Evolutionary conservation across 1,284 basidiomycete genomes (phyloP), one percentile per base, ranked within the genome.

Genomic region (Ganoderma meredithae): DNA sequence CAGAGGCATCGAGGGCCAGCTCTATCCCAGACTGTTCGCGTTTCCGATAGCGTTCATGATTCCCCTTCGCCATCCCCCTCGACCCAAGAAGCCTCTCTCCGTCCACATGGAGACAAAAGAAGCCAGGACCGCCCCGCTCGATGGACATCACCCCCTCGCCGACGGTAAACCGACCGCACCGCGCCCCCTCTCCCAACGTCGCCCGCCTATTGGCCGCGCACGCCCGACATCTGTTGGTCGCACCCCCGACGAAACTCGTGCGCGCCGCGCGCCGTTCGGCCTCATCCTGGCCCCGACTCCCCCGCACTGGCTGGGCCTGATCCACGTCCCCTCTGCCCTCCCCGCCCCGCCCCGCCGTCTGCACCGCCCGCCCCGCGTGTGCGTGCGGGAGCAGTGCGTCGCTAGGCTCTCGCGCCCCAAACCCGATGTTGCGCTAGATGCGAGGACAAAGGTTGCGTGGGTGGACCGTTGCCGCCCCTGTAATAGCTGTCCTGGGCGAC

Each of bases 41-140:
- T 58, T 58, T 58, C 19, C 33, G 55, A 58, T 58, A 58, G 55
- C 6, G 55, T 58, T 58, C 33, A n/a, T 58, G 33, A 58, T 58
- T 10, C 31, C 17, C 33, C 9, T 56, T 15, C 17, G 15, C 52
- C 52, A 33, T 55, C 52, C 8, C 52, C 52, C 27, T 17, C 55
- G 39, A 19, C 55, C 19, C 55, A 58, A 31, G 55, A 39, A 58
- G 55, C 13, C n/a, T 4, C 55, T 5, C n/a, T 4, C 55, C 19
- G n/a, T n/a, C 55, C 33, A 19, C 55, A 22, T 58, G 55, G 55
- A 58, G 33, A 58, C 55, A 22, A 58, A n/a, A 19, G n/a, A 19
- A 31, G 15, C 41, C 1, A 15, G 41, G n/a, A 58, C 55, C 55
- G 55, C 55, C 55, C 19, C 31, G 19, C n/a, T 39, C 31, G 55